Percentiles rank a stretch among this genome's conserved stretches.
These are phyloP conservation scores for Umbellularia californica DNA, from an alignment of 164 flowering plant species.

Conservation along the genomic window DNA sequence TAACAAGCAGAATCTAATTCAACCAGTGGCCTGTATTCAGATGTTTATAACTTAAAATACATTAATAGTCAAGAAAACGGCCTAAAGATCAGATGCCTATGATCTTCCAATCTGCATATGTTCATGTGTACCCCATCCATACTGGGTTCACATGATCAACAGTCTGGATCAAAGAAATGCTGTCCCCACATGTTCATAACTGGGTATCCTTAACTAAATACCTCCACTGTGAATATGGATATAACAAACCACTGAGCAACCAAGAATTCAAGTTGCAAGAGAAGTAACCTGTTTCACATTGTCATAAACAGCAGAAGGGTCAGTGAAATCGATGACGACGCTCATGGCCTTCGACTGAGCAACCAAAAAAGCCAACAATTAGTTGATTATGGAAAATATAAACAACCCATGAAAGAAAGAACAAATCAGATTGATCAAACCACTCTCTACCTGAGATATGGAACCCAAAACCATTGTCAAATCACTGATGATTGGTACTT, in stretches of 20 bases:
- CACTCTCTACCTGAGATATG: constrained; percentile 65
- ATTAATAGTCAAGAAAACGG: too few relatives aligned
- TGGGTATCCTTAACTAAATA: too few relatives aligned
- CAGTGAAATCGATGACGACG: constrained; percentile 78
- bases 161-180: too few relatives aligned
- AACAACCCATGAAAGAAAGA: neutral
- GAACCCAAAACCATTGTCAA: constrained; percentile 87
- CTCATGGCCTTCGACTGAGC: constrained; percentile 58
- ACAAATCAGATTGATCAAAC: neutral
- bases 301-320: constrained; percentile 76
- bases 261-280: constrained; percentile 1
- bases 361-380: neutral
- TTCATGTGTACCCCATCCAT: too few relatives aligned
- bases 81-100: too few relatives aligned
- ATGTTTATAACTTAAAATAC: too few relatives aligned
- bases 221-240: too few relatives aligned
- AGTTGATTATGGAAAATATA: neutral
- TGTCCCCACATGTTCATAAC: too few relatives aligned
- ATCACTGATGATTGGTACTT: constrained; percentile 76
- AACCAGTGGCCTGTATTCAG: too few relatives aligned
- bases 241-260: neutral
- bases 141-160: too few relatives aligned
- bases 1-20: too few relatives aligned
- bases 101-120: too few relatives aligned
- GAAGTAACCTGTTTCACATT: constrained; percentile 80